Percentiles rank a stretch among this genome's conserved stretches.
Conservation (phyloP, 1,284 basidiomycete species). For the Fereydounia khargensis region DNA sequence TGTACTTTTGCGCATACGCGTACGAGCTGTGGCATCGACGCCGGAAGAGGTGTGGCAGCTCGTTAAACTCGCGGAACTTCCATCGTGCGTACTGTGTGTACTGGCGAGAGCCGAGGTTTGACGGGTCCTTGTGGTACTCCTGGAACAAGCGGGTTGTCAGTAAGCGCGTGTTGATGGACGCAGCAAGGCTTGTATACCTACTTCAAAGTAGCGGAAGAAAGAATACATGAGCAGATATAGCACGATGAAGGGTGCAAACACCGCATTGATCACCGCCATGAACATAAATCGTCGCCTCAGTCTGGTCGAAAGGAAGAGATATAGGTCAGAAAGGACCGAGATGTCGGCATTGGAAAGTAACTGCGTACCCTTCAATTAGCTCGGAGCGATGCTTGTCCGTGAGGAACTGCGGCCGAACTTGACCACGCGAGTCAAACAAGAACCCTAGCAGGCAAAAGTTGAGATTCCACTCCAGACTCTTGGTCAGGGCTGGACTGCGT, state of each 20-base stretch:
- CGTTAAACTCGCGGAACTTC: slow-evolving; percentile 99
- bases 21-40: slow-evolving; percentile 83
- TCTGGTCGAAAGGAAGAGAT: slow-evolving; percentile 59
- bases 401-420: slow-evolving; percentile 84
- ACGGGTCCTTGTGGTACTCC: slow-evolving; percentile 97
- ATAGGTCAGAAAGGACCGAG: neutral
- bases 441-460: slow-evolving; percentile 91
- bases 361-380: slow-evolving; percentile 83
- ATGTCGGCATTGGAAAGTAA: slow-evolving; percentile 57
- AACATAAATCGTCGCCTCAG: slow-evolving; percentile 83
- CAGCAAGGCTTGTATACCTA: too few relatives aligned
- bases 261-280: slow-evolving; percentile 90
- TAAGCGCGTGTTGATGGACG: too few relatives aligned
- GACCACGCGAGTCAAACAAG: slow-evolving; percentile 81
- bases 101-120: slow-evolving; percentile 81
- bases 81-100: slow-evolving; percentile 94
- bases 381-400: slow-evolving; percentile 74
- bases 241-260: slow-evolving; percentile 95
- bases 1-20: slow-evolving; percentile 86
- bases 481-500: slow-evolving; percentile 70
- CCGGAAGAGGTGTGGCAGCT: slow-evolving; percentile 87
- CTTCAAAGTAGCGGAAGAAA: slow-evolving; percentile 97
- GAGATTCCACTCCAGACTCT: slow-evolving; percentile 92
- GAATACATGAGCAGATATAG: slow-evolving; percentile 95
- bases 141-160: neutral